Evolutionary conservation across 2,329 filamentous ascomycete species (phyloP).

Genomic region (Ploettnerulaceae sp.): DNA sequence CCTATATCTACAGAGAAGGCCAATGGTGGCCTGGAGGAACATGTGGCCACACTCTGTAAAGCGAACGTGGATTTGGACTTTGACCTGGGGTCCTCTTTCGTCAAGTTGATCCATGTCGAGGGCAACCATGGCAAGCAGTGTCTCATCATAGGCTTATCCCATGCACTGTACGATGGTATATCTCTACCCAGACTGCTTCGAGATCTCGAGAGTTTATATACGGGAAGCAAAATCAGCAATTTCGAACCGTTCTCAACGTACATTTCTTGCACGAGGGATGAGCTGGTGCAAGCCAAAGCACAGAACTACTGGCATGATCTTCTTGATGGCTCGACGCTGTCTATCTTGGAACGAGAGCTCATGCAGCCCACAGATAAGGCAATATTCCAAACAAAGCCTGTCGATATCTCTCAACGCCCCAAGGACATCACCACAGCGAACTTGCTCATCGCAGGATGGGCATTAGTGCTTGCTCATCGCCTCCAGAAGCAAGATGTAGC

Average conservation of each 20-base stretch:
- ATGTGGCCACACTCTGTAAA: slow-evolving; percentile 32
- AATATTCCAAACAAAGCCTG: slow-evolving; percentile 32
- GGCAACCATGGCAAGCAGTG: slow-evolving; percentile 28
- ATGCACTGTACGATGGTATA: slow-evolving; percentile 61
- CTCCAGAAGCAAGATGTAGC: slow-evolving; percentile 36
- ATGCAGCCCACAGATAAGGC: slow-evolving; percentile 25
- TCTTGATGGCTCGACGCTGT: slow-evolving; percentile 33
- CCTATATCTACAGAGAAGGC: slow-evolving; percentile 28
- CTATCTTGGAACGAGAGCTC: slow-evolving; percentile 13
- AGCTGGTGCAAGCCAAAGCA: slow-evolving; percentile 28
- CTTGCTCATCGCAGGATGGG: slow-evolving; percentile 41
- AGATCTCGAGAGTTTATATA: slow-evolving; percentile 28
- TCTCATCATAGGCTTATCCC: slow-evolving; percentile 43
- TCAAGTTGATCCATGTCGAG: slow-evolving; percentile 29
- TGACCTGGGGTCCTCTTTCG: slow-evolving; percentile 37
- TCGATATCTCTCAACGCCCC: slow-evolving; percentile 29
- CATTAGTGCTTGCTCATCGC: slow-evolving; percentile 37
- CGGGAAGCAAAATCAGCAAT: slow-evolving; percentile 33
- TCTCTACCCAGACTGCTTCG: slow-evolving; percentile 40
- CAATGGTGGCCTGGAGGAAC: slow-evolving; percentile 33
- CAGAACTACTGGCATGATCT: slow-evolving; percentile 43
- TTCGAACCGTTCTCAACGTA: slow-evolving; percentile 39
- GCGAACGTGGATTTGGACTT: slow-evolving; percentile 36
- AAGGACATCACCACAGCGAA: slow-evolving; percentile 40
- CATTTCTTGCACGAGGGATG: slow-evolving; percentile 12